Conservation (phyloP, 768 basidiomycete genomes). For the Suillus sp. region DNA sequence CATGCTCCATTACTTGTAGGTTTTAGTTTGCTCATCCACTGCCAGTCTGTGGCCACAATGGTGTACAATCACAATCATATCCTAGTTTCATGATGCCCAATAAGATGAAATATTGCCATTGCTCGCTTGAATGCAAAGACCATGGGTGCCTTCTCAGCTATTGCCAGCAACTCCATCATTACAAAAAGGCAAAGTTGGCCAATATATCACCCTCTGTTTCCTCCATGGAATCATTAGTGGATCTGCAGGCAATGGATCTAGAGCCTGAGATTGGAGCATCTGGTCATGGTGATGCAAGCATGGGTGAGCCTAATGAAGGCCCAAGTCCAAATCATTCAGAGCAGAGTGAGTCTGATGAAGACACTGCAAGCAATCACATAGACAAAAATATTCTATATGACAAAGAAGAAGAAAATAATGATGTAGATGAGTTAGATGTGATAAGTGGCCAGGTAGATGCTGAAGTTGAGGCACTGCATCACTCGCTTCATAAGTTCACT, state of each 20-base stretch:
- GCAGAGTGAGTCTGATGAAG: constrained; percentile 1
- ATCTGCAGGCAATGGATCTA: neutral
- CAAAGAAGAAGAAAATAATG: neutral
- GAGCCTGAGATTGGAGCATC: neutral
- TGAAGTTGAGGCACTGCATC: neutral
- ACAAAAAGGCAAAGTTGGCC: neutral
- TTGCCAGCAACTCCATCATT: neutral
- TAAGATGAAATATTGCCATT: neutral
- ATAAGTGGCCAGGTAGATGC: neutral
- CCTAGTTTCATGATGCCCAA: neutral
- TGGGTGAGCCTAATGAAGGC: neutral
- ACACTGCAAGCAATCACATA: neutral
- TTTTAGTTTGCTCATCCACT: no score
- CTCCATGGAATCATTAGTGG: neutral
- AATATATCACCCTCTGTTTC: neutral
- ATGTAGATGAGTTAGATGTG: neutral
- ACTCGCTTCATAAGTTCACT: neutral
- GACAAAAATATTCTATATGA: neutral
- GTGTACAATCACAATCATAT: no score
- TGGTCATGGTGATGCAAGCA: neutral
- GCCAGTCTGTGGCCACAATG: constrained; percentile 28
- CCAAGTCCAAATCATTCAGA: neutral
- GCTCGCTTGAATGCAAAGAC: neutral
- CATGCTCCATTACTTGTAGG: no score
- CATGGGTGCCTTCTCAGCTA: neutral